Percentiles rank a stretch among this genome's conserved stretches.
phyloP scores from a whole-genome alignment of 2,329 filamentous ascomycete species.

The Fusarium chlamydosporum region DNA sequence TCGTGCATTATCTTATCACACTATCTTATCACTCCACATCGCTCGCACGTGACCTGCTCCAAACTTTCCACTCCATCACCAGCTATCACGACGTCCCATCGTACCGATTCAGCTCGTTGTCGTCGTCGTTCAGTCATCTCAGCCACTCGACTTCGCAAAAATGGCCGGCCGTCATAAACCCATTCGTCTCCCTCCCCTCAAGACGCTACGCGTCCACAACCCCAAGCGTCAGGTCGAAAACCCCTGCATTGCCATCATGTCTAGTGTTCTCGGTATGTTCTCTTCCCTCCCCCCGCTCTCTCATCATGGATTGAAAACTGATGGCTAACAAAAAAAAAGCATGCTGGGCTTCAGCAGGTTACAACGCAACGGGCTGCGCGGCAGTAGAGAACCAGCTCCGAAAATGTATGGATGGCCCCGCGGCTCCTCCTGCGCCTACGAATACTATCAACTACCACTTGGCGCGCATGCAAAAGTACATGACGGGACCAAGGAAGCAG shows the following conservation, averaged over 20 bases:
- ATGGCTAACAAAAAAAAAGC: constrained; percentile 62
- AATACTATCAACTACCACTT: constrained; percentile 96
- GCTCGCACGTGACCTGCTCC: constrained; percentile 45
- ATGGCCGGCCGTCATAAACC: constrained; percentile 65
- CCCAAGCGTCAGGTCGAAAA: constrained; percentile 65
- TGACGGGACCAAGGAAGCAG: constrained; percentile 64
- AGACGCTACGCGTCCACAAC: constrained; percentile 67
- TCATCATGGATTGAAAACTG: neutral
- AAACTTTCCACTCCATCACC: constrained; percentile 43
- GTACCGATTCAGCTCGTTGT: neutral
- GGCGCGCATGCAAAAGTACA: constrained; percentile 79
- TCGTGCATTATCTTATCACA: neutral
- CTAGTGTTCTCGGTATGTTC: constrained; percentile 67
- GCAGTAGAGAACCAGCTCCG: constrained; percentile 72
- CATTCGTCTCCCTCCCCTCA: constrained; percentile 71
- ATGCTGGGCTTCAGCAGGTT: constrained; percentile 86
- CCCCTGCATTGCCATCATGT: constrained; percentile 70
- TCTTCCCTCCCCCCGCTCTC: constrained; percentile 8
- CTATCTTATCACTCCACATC: constrained; percentile 30
- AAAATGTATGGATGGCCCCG: constrained; percentile 84
- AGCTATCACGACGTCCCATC: constrained; percentile 24
- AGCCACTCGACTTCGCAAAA: constrained; percentile 30
- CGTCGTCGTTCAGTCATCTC: neutral
- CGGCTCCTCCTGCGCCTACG: constrained; percentile 62
- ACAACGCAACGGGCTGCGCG: constrained; percentile 72